phyloP scores from a whole-genome alignment of 495 filamentous ascomycete genomes.

The Talaromyces nanjingensis region DNA sequence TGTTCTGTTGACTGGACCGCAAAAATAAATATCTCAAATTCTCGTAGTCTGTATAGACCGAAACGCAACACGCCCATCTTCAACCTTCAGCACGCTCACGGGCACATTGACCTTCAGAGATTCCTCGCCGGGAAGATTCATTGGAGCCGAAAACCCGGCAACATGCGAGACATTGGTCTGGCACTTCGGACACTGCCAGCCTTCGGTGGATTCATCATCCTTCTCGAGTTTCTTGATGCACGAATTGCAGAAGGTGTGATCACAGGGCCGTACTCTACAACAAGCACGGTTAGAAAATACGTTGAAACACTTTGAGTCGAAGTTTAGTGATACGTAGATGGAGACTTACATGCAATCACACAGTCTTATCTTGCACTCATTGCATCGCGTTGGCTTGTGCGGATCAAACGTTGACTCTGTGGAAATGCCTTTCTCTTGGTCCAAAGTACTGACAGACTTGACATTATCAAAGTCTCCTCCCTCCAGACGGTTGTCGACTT shows the following conservation, averaged over 20 bases:
- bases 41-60: conserved; percentile 12
- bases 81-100: background rate
- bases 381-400: no score
- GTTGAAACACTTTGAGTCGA: no score
- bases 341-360: background rate
- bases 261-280: background rate
- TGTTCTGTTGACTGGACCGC: no score
- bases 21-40: no score
- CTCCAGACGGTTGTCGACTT: no score
- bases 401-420: no score
- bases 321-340: background rate
- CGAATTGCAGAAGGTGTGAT: background rate
- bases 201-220: background rate
- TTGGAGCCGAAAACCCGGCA: background rate
- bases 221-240: background rate
- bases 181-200: background rate
- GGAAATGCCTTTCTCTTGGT: no score
- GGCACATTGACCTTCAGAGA: background rate
- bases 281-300: no score
- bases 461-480: no score
- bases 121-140: background rate
- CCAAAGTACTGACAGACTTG: no score
- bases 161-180: background rate
- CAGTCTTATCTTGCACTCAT: background rate
- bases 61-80: background rate